Base-by-base conservation (phyloP, 345 rosid species). In the Firmiana major region DNA sequence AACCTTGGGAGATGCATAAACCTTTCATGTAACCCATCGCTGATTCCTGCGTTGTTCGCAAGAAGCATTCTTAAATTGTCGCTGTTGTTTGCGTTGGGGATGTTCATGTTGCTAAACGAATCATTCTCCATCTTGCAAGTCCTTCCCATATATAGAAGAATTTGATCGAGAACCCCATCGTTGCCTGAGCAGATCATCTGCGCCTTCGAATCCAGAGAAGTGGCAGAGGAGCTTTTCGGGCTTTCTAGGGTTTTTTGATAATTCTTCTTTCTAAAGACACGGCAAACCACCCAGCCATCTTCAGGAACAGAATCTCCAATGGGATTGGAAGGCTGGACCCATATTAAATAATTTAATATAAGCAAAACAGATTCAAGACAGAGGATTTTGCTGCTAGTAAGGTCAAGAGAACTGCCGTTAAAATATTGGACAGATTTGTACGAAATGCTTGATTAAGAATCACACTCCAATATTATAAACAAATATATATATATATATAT, bases 211-310 rank as follows among this genome's bases (percentile, higher is more conserved):
- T 90, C 89, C 83, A 83, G 71, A n/a, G 86, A 84, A 80, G 83
- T 71, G 64, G 88, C 76, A 7, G 91, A 79, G 74, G 89, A 70
- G 78, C 83, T 86, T 65, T 85, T 90, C 17, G 97, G 94, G 79
- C 89, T 91, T 51, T 92, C 97, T 42, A 92, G 86, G 83, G 85
- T 62, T 90, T 94, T 96, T 80, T 90, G 97, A 77, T 90, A 87
- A 82, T 94, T 96, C 84, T 93, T 96, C 88, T 96, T 96, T 85
- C 88, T 89, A 74, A 96, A 96, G 1, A 93, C 94, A 12, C 98
- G 90, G 83, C 99, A 96, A 66, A 93, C 92, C 79, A 96, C 98
- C 98, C 98, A 96, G 1, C 98, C 98, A 63, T 96, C 98, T 83
- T 96, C 98, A n/a, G 84, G 49, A 65, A 75, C 64, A 16, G 84